phyloP scores from a whole-genome alignment of 768 basidiomycete species.

The Artomyces pyxidatus region DNA sequence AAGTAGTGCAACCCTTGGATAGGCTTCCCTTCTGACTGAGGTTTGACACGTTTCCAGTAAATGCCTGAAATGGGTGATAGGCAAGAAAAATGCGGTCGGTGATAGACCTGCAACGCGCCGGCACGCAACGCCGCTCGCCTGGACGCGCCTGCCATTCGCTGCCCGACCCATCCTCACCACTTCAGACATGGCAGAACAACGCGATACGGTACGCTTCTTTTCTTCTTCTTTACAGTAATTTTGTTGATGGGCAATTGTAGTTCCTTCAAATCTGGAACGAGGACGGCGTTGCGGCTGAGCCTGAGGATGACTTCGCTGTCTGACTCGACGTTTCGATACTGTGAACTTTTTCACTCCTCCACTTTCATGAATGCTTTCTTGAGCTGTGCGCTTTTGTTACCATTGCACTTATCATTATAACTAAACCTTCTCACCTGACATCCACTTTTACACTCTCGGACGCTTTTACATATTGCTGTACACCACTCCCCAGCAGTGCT shows the following conservation, averaged over 20 bases:
- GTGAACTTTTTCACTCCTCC: no score
- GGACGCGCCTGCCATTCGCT: slow-evolving; percentile 70
- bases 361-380: no score
- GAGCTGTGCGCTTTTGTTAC: no score
- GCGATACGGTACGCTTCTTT: slow-evolving; percentile 43
- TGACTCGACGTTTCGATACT: no score
- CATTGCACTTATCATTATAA: no score
- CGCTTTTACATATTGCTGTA: no score
- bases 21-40: neutral
- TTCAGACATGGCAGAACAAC: slow-evolving; percentile 56
- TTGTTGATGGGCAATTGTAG: slow-evolving; percentile 27
- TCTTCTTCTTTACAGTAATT: neutral
- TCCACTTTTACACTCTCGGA: no score
- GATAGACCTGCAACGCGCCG: slow-evolving; percentile 71
- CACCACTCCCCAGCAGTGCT: no score
- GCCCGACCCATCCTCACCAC: slow-evolving; percentile 48
- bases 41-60: slow-evolving; percentile 44
- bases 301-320: slow-evolving; percentile 27
- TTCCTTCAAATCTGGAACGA: slow-evolving; percentile 78
- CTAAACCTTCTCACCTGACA: no score
- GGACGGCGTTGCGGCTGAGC: slow-evolving; percentile 65
- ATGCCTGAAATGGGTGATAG: slow-evolving; percentile 78
- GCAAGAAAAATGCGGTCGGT: slow-evolving; percentile 86
- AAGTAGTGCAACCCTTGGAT: slow-evolving; percentile 23
- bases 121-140: slow-evolving; percentile 53